A percentile compares a stretch with the other conserved stretches of the same genome.
phyloP scores from a whole-genome alignment of 2,329 filamentous ascomycete genomes.

The Hyphodiscus sp. region DNA sequence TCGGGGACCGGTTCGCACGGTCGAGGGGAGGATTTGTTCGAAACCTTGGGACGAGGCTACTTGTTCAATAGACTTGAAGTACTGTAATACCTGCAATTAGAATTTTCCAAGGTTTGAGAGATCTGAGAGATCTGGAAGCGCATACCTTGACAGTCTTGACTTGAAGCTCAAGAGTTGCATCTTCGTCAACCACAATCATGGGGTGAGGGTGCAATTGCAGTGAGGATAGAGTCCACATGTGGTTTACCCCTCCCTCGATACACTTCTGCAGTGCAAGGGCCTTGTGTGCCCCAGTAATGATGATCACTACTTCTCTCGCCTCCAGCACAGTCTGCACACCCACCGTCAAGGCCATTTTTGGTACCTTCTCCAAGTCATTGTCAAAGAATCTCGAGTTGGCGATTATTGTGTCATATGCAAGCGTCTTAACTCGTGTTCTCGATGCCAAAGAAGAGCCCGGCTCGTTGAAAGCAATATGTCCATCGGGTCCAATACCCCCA shows the following conservation, averaged over 20 bases:
- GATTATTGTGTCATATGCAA: constrained; percentile 80
- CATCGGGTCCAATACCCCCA: constrained; percentile 78
- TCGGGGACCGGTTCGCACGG: constrained; percentile 45
- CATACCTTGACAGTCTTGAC: constrained; percentile 63
- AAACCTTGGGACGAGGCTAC: constrained; percentile 51
- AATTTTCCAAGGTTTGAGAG: constrained; percentile 9
- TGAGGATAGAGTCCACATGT: constrained; percentile 84
- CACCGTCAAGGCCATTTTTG: constrained; percentile 76
- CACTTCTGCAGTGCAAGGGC: constrained; percentile 72
- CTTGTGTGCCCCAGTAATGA: constrained; percentile 78
- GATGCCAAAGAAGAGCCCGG: constrained; percentile 73
- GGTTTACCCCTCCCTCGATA: constrained; percentile 75
- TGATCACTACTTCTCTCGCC: constrained; percentile 73
- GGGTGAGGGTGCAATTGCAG: constrained; percentile 76
- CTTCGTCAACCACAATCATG: constrained; percentile 78
- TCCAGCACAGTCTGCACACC: constrained; percentile 80
- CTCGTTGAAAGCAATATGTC: constrained; percentile 88
- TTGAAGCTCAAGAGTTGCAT: constrained; percentile 65
- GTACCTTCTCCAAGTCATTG: constrained; percentile 67
- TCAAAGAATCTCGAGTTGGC: constrained; percentile 82
- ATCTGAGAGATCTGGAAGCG: constrained; percentile 7
- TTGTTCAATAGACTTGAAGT: constrained; percentile 67
- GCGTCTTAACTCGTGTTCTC: constrained; percentile 76
- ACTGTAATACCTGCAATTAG: constrained; percentile 35
- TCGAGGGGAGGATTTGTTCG: constrained; percentile 51